Conservation (phyloP, 2,329 filamentous ascomycete genomes). For the Coniochaeta prunicola region DNA sequence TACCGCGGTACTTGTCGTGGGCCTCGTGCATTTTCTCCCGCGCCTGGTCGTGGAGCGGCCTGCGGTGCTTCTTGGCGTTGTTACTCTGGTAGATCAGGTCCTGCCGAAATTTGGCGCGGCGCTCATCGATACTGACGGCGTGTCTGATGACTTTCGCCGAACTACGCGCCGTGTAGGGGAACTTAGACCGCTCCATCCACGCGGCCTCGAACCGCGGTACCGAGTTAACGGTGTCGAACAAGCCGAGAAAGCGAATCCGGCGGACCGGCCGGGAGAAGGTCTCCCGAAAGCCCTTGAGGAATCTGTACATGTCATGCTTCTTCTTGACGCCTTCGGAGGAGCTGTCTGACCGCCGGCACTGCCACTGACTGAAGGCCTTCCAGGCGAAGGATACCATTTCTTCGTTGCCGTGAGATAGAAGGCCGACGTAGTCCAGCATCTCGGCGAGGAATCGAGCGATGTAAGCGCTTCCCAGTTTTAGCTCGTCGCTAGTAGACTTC, state of each 20-base stretch:
- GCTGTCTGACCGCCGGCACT: conserved; percentile 42
- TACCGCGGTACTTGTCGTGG: conserved; percentile 28
- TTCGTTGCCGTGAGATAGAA: conserved; percentile 75
- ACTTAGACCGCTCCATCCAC: conserved; percentile 74
- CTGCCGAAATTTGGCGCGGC: conserved; percentile 64
- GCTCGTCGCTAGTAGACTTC: too few relatives aligned
- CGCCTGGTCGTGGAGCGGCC: conserved; percentile 9
- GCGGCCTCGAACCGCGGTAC: conserved; percentile 69
- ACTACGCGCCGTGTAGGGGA: conserved; percentile 58
- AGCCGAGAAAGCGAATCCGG: conserved; percentile 66
- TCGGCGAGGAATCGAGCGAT: conserved; percentile 71
- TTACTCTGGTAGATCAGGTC: conserved; percentile 55
- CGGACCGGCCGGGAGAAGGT: conserved; percentile 72
- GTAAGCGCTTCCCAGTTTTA: conserved; percentile 37
- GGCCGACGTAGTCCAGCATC: conserved; percentile 77
- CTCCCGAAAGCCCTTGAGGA: conserved; percentile 73
- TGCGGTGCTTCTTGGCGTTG: conserved; percentile 25
- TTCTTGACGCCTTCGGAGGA: conserved; percentile 30
- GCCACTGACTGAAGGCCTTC: conserved; percentile 73
- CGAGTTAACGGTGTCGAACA: conserved; percentile 79
- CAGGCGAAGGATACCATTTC: conserved; percentile 80
- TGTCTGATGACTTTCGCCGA: conserved; percentile 58
- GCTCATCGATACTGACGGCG: conserved; percentile 64
- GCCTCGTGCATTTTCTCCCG: conserved; percentile 17
- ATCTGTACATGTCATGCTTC: conserved; percentile 59